phyloP scores from a whole-genome alignment of 2,329 filamentous ascomycete species.

The Neophaeococcomyces mojaviensis region DNA sequence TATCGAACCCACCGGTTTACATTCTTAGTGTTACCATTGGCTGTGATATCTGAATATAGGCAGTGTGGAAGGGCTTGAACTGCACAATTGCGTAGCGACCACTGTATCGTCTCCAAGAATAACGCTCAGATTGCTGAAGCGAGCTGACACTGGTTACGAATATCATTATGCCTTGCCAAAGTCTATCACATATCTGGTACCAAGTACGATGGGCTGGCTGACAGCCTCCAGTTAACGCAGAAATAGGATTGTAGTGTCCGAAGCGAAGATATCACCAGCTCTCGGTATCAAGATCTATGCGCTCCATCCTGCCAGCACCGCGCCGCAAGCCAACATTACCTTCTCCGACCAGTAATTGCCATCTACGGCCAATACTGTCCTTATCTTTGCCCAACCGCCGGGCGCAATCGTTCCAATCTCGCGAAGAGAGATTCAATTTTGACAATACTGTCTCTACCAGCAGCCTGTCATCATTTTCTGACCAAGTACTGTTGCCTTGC shows the following conservation, averaged over 20 bases:
- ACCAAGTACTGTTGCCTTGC: constrained; percentile 27
- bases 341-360: constrained; percentile 35
- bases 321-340: constrained; percentile 37
- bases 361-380: constrained; percentile 35
- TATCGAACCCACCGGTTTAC: background rate
- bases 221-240: too few relatives aligned
- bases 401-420: constrained; percentile 41
- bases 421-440: constrained; percentile 36
- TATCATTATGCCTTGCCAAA: too few relatives aligned
- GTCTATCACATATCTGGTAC: too few relatives aligned
- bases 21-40: too few relatives aligned
- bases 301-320: constrained; percentile 12
- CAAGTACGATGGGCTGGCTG: too few relatives aligned
- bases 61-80: too few relatives aligned
- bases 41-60: too few relatives aligned
- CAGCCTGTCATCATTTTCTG: constrained; percentile 34
- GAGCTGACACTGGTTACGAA: background rate
- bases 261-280: constrained; percentile 6
- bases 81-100: too few relatives aligned
- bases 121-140: too few relatives aligned
- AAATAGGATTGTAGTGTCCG: too few relatives aligned
- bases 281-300: constrained; percentile 5
- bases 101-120: too few relatives aligned
- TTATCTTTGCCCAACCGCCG: constrained; percentile 34
- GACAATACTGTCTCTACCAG: constrained; percentile 38